Evolutionary conservation across 805 yeast genomes (phyloP).

Genomic region (Wickerhamomyces bisporus): DNA sequence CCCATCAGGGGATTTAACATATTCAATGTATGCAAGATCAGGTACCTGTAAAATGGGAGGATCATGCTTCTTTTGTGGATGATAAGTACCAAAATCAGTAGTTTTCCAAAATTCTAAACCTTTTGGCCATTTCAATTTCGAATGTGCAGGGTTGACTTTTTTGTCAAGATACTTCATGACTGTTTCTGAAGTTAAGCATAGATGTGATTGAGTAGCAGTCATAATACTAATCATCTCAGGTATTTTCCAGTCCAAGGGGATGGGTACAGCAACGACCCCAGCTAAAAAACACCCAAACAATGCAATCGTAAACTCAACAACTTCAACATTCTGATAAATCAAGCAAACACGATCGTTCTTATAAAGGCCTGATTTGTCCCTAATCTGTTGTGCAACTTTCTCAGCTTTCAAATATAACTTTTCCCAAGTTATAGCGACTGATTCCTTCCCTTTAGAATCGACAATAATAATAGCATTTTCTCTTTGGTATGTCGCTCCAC

Average conservation of each 20-base stretch:
- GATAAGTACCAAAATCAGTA: conserved; percentile 75
- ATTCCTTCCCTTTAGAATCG: conserved; percentile 79
- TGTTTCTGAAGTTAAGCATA: conserved; percentile 75
- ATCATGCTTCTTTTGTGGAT: conserved; percentile 50
- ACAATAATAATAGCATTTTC: conserved; percentile 69
- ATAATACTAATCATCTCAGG: conserved; percentile 70
- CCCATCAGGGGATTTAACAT: conserved; percentile 84
- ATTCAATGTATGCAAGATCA: conserved; percentile 91
- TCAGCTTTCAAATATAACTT: conserved; percentile 78
- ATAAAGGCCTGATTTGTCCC: conserved; percentile 65
- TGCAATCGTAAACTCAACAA: conserved; percentile 81
- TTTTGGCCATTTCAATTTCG: conserved; percentile 62
- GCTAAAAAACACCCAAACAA: conserved; percentile 89
- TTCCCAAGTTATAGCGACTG: conserved; percentile 79
- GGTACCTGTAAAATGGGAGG: conserved; percentile 68
- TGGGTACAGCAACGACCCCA: conserved; percentile 92
- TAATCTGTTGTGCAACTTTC: conserved; percentile 79
- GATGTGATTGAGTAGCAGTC: conserved; percentile 66
- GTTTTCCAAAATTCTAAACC: conserved; percentile 78
- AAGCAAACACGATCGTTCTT: conserved; percentile 81
- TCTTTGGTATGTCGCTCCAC: conserved; percentile 61
- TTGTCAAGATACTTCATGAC: conserved; percentile 73
- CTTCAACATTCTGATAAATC: conserved; percentile 78
- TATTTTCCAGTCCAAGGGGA: conserved; percentile 66
- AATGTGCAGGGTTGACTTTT: conserved; percentile 35